These are phyloP conservation scores for Pichia sp. DNA, from an alignment of 1,139 yeast species.

Conservation along the genomic window DNA sequence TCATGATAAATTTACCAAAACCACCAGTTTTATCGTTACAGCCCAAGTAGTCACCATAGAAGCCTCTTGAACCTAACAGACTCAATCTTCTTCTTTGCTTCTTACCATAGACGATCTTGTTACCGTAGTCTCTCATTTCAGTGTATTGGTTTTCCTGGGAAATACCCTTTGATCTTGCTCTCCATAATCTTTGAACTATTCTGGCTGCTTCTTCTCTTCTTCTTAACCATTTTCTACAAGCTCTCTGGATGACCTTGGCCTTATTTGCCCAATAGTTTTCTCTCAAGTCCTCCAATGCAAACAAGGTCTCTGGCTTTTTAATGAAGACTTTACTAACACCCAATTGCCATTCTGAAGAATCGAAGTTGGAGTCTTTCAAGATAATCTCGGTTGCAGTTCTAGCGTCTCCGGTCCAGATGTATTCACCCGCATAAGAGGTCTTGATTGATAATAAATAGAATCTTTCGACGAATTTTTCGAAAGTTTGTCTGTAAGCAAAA, in stretches of 20 bases:
- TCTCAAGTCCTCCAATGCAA: slow-evolving; percentile 93
- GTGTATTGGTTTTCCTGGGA: slow-evolving; percentile 54
- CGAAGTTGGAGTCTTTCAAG: slow-evolving; percentile 74
- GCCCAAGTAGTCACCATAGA: slow-evolving; percentile 87
- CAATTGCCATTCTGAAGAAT: slow-evolving; percentile 77
- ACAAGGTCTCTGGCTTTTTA: slow-evolving; percentile 94
- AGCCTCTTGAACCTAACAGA: slow-evolving; percentile 84
- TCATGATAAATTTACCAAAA: slow-evolving; percentile 46
- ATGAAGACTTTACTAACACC: slow-evolving; percentile 95
- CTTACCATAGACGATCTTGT: slow-evolving; percentile 59
- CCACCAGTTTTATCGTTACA: slow-evolving; percentile 76
- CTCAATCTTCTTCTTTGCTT: slow-evolving; percentile 91
- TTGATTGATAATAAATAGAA: slow-evolving; percentile 82
- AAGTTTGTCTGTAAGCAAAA: slow-evolving; percentile 95
- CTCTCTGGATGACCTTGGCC: slow-evolving; percentile 97
- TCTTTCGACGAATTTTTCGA: slow-evolving; percentile 95
- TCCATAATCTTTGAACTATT: slow-evolving; percentile 79
- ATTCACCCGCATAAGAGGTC: slow-evolving; percentile 98
- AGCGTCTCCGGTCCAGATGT: slow-evolving; percentile 89
- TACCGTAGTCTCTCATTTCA: slow-evolving; percentile 81
- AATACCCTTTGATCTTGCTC: slow-evolving; percentile 66
- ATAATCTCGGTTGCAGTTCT: slow-evolving; percentile 77
- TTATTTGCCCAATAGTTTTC: slow-evolving; percentile 97
- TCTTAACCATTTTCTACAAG: slow-evolving; percentile 83
- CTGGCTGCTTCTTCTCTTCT: slow-evolving; percentile 85